Conservation (phyloP, 2,329 filamentous ascomycete species). For the Microdochium nivale region DNA sequence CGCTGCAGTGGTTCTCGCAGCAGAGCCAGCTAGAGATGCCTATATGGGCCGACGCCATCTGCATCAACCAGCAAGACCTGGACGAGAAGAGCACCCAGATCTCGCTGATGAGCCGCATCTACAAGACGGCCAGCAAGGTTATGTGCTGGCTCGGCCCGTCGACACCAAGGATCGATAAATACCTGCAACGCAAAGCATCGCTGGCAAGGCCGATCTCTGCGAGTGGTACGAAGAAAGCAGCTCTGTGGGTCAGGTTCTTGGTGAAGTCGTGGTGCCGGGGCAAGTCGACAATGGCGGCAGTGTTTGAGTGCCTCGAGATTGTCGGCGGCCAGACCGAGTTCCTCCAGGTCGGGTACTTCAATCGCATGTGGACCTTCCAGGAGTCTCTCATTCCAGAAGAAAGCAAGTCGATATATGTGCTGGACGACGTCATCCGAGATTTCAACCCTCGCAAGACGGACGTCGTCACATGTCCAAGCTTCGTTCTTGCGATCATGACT, state of each 20-base stretch:
- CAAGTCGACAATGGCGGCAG: background rate
- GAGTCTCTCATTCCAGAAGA: background rate
- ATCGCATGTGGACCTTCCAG: background rate
- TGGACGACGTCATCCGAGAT: background rate
- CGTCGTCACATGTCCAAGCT: background rate
- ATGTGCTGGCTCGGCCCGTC: slow-evolving; percentile 5
- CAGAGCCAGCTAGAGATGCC: slow-evolving; percentile 1
- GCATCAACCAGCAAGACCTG: slow-evolving; percentile 6
- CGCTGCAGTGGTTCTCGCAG: slow-evolving; percentile 4
- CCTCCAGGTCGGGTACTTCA: background rate
- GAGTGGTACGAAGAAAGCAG: background rate
- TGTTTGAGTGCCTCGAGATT: background rate
- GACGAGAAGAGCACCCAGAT: slow-evolving; percentile 5
- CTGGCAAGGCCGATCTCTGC: background rate
- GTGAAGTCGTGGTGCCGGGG: background rate
- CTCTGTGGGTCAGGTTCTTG: background rate
- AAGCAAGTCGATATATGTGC: background rate
- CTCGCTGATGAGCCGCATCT: slow-evolving; percentile 5
- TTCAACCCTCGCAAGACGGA: background rate
- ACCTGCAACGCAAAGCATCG: background rate
- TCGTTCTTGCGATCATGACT: background rate
- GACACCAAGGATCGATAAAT: background rate
- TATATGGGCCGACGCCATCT: slow-evolving; percentile 8
- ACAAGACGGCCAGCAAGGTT: slow-evolving; percentile 2
- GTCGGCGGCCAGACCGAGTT: background rate